These are phyloP conservation scores for Euphorbia schlechtendalii DNA, from an alignment of 441 rosid species.

Conservation along the genomic window DNA sequence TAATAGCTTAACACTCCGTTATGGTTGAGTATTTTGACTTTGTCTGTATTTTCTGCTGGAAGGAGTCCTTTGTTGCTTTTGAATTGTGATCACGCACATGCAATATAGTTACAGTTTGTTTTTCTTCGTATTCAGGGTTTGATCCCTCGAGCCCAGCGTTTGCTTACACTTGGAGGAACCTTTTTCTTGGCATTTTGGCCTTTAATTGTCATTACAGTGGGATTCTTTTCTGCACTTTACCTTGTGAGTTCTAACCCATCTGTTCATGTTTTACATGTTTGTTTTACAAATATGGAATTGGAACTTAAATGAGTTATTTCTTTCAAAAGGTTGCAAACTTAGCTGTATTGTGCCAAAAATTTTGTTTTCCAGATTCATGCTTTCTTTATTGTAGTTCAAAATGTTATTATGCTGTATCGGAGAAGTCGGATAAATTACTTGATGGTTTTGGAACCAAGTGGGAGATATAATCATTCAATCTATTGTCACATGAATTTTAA, in stretches of 20 bases:
- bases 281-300: background rate
- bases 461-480: background rate
- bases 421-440: background rate
- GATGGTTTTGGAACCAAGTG: background rate
- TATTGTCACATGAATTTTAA: background rate
- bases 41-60: background rate
- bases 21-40: background rate
- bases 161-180: constrained; percentile 82
- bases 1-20: background rate
- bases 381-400: background rate
- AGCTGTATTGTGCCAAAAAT: background rate
- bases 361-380: background rate
- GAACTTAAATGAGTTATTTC: background rate
- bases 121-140: constrained; percentile 60
- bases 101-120: background rate
- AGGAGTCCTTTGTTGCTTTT: background rate
- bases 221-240: constrained; percentile 65
- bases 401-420: background rate
- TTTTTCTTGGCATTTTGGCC: constrained; percentile 93
- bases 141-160: constrained; percentile 78
- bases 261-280: constrained; percentile 7
- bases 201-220: constrained; percentile 61
- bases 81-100: background rate
- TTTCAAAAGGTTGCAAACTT: background rate
- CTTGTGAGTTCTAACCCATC: constrained; percentile 43